These are phyloP conservation scores for Dimocarpus longan DNA, from an alignment of 345 rosid genomes.

Conservation along the genomic window DNA sequence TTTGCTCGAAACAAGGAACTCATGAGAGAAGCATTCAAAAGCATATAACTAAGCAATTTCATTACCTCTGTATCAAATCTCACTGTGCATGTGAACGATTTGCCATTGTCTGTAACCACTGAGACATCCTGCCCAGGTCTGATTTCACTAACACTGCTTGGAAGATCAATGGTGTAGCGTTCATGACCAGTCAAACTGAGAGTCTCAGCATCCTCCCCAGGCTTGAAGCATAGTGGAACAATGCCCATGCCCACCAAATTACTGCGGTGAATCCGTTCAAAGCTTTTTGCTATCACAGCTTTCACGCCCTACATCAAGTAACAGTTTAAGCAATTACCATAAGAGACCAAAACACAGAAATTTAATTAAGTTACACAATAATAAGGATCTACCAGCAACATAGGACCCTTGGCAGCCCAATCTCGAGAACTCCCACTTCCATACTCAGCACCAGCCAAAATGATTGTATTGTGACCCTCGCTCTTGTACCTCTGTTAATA, in stretches of 20 bases:
- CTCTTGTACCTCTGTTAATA: constrained; percentile 70
- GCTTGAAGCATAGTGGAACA: constrained; percentile 75
- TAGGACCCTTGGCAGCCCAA: constrained; percentile 99
- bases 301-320: constrained; percentile 70
- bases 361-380: neutral
- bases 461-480: constrained; percentile 66
- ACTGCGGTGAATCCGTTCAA: constrained; percentile 86
- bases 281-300: constrained; percentile 89
- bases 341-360: neutral
- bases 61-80: constrained; percentile 90
- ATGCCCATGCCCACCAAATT: constrained; percentile 94
- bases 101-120: constrained; percentile 66
- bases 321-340: constrained; percentile 1
- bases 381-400: constrained; percentile 61
- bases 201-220: constrained; percentile 82
- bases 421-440: constrained; percentile 99
- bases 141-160: constrained; percentile 56
- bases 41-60: neutral
- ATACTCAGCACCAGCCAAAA: constrained; percentile 91
- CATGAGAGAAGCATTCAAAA: neutral
- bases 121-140: constrained; percentile 88
- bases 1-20: neutral
- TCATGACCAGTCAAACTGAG: constrained; percentile 85
- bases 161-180: constrained; percentile 70
- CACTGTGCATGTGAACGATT: constrained; percentile 65